Base-by-base conservation (phyloP, 2,329 filamentous ascomycete species). In the Aspergillus candidus region DNA sequence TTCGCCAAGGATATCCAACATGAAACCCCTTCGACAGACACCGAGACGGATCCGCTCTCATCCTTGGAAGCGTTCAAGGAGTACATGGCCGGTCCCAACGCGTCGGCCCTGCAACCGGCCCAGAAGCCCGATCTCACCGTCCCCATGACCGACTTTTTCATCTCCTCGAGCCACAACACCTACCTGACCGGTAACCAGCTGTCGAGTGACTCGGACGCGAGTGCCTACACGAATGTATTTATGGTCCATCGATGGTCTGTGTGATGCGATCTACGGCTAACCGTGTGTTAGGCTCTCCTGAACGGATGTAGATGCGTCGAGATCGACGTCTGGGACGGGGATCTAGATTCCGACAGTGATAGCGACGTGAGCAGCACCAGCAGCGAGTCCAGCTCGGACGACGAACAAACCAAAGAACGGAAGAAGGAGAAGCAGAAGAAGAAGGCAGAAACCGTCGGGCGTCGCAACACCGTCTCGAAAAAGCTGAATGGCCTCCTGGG, bases 111-210 rank as follows among this genome's bases (percentile, higher is more conserved):
- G 48, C 61, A 68, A 15, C 63, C 68, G 6, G 45, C 65, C 15
- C 55, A 69, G 27, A 58, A 68, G 50, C 73, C 79, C 46, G 83
- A 89, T 59, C 62, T 81, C 29, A 77, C 76, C 0, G 79, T 77
- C 41, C 86, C 88, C 4, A 75, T 94, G 46, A 87, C 84, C 37
- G 88, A 94, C 62, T 96, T 96, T 70, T 96, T 88, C 65, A 90
- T 96, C 63, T 94, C 84, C 50, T 94, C 88, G 54, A 95, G 88
- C 60, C 90, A 96, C 72, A 96, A 96, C 63, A 96, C 90, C 0
- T 96, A 95, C 63, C 73, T 95, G 34, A 83, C 83, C 2, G 90
- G 90, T 2, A 89, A 94, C 57, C 91, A 96, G 66, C 74, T 93
- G 33, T 83, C 80, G 48, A 88, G 88, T 37, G 80, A 81, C 47